A percentile compares a stretch with the other conserved stretches of the same genome.
Evolutionary conservation across 164 flowering plant species (phyloP).

Genomic region (Echeveria elegans): DNA sequence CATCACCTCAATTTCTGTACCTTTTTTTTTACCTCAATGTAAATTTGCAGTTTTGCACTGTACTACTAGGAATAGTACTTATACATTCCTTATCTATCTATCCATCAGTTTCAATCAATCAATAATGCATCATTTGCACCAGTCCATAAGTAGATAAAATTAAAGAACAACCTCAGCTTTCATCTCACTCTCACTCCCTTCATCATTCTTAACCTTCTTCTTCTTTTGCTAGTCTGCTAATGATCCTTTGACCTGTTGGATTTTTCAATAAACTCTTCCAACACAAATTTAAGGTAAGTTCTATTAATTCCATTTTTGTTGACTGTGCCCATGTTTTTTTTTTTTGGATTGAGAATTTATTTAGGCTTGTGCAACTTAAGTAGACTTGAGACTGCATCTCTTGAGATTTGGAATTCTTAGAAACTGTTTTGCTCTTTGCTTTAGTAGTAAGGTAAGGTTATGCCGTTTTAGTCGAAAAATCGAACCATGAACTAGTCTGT

Average conservation of each 20-base stretch:
- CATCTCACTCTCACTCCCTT: neutral
- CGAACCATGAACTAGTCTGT: too few relatives aligned
- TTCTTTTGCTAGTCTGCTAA: neutral
- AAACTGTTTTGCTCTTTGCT: too few relatives aligned
- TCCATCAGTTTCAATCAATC: neutral
- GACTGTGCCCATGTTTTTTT: neutral
- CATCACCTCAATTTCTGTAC: too few relatives aligned
- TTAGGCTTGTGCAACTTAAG: too few relatives aligned
- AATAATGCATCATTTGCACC: neutral
- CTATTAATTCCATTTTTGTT: neutral
- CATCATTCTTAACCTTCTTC: neutral
- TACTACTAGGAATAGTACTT: neutral
- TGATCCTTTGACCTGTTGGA: neutral
- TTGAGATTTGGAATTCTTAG: too few relatives aligned
- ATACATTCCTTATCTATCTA: neutral
- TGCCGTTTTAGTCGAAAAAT: too few relatives aligned
- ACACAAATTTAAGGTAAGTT: neutral
- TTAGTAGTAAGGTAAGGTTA: too few relatives aligned
- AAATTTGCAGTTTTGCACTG: too few relatives aligned
- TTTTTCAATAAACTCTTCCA: neutral
- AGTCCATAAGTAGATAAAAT: slow-evolving; percentile 1
- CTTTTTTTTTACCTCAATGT: neutral
- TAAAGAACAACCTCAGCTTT: neutral
- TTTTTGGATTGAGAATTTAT: too few relatives aligned
- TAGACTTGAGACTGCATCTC: too few relatives aligned